Evolutionary conservation across 1,284 basidiomycete genomes (phyloP).

Genomic region (Earliella scabrosa): DNA sequence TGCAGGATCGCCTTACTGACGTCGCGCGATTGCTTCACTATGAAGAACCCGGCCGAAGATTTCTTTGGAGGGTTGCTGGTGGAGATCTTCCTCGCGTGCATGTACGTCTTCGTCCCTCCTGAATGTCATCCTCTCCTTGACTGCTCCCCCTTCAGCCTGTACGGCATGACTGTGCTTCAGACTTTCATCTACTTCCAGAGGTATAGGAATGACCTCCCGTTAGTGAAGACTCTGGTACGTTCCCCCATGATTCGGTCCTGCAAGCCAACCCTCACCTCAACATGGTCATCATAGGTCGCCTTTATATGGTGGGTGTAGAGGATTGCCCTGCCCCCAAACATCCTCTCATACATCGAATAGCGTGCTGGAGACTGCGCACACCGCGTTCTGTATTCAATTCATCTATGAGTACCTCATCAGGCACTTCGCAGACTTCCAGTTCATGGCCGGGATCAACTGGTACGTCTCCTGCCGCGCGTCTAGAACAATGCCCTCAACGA

Average conservation of each 20-base stretch:
- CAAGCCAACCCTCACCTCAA: not conserved
- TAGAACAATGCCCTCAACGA: not conserved
- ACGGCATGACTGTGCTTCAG: slow-evolving; percentile 24
- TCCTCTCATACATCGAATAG: not conserved
- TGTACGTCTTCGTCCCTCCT: not conserved
- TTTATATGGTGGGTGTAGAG: slow-evolving; percentile 15
- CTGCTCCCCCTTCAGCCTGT: slow-evolving; percentile 10
- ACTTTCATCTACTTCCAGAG: slow-evolving; percentile 27
- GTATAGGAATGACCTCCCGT: slow-evolving; percentile 18
- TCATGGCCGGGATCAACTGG: slow-evolving; percentile 15
- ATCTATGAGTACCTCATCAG: slow-evolving; percentile 20
- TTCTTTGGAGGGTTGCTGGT: not conserved
- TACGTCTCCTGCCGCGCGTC: not conserved
- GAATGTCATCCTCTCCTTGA: not conserved
- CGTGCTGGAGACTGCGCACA: slow-evolving; percentile 24
- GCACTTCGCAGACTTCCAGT: slow-evolving; percentile 13
- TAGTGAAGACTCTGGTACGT: slow-evolving; percentile 19
- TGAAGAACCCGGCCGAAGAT: not conserved
- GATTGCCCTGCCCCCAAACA: not conserved
- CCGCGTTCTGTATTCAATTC: slow-evolving; percentile 23
- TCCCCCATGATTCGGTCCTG: not conserved
- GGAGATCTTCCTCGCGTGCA: not conserved
- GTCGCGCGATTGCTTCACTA: not conserved
- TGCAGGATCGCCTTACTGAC: too few species aligned
- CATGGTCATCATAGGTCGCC: slow-evolving; percentile 11